Percentiles rank a stretch among this genome's conserved stretches.
Evolutionary conservation across 306 rosid species (phyloP).

Genomic region (Citrullus amarus): DNA sequence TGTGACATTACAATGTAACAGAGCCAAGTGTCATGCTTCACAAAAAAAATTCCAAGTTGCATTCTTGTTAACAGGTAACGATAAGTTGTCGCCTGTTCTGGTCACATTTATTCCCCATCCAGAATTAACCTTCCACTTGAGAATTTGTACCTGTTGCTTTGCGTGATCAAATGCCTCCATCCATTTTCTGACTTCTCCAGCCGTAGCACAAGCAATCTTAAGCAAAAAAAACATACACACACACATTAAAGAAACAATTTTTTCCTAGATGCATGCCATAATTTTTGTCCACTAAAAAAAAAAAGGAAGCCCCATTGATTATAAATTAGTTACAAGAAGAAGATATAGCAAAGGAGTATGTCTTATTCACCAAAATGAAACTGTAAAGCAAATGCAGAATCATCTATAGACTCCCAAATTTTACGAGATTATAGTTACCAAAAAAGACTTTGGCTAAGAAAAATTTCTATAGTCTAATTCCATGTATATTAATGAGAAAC

Average conservation of each 20-base stretch:
- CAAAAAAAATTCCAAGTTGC: neutral
- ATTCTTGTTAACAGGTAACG: neutral
- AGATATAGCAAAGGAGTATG: neutral
- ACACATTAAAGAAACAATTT: neutral
- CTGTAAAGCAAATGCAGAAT: neutral
- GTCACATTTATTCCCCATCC: neutral
- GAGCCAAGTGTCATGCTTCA: neutral
- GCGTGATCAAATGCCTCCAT: slow-evolving; percentile 89
- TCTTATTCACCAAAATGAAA: neutral
- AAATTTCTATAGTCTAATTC: neutral
- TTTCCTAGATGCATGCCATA: neutral
- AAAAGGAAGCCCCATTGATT: neutral
- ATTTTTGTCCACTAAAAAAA: neutral
- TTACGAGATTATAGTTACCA: neutral
- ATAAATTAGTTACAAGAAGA: neutral
- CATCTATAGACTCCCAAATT: neutral
- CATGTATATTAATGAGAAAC: neutral
- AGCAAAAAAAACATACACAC: neutral
- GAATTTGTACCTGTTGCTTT: slow-evolving; percentile 63
- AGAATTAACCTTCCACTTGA: neutral
- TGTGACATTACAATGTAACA: neutral
- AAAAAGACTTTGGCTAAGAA: neutral
- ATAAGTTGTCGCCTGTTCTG: neutral
- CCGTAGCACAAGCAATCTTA: slow-evolving; percentile 76
- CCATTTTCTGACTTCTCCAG: slow-evolving; percentile 70